These are phyloP conservation scores for Mycena capillaripes DNA, from an alignment of 768 basidiomycete species.

Conservation along the genomic window DNA sequence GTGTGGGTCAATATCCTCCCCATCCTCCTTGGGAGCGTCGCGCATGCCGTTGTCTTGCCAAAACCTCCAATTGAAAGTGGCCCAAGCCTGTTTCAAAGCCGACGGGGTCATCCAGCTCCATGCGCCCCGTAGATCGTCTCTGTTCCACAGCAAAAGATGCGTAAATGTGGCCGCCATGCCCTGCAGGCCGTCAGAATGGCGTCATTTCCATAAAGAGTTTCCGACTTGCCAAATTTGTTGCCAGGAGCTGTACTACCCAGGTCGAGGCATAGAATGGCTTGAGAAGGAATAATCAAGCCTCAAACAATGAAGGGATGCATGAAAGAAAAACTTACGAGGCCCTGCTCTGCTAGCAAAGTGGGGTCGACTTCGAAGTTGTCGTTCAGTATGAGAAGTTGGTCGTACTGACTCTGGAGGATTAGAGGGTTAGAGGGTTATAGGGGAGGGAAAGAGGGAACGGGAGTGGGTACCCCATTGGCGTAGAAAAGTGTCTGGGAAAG, in stretches of 20 bases:
- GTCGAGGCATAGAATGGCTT: conserved; percentile 63
- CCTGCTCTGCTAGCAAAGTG: conserved; percentile 55
- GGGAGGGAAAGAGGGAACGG: too few relatives aligned
- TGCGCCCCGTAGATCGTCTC: conserved; percentile 53
- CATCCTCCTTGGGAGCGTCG: conserved; percentile 40
- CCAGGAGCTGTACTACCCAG: conserved; percentile 60
- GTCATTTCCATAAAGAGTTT: not conserved
- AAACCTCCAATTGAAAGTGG: conserved; percentile 56
- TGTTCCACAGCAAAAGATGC: conserved; percentile 63
- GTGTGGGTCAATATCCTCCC: conserved; percentile 60
- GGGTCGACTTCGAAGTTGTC: conserved; percentile 59
- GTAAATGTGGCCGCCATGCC: conserved; percentile 64
- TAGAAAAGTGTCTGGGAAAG: conserved; percentile 67
- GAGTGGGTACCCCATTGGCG: conserved; percentile 61
- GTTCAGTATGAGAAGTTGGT: conserved; percentile 62
- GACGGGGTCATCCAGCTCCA: conserved; percentile 63
- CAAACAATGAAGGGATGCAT: not conserved
- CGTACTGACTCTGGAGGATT: too few relatives aligned
- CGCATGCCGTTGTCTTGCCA: conserved; percentile 59
- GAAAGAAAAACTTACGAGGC: conserved; percentile 53
- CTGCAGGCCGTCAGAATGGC: conserved; percentile 1
- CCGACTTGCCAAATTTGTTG: conserved; percentile 51
- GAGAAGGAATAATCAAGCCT: not conserved
- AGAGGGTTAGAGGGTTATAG: too few relatives aligned
- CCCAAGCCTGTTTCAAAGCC: conserved; percentile 48